These are phyloP conservation scores for Stemphylium lycopersici DNA, from an alignment of 2,329 filamentous ascomycete genomes.

Conservation along the genomic window DNA sequence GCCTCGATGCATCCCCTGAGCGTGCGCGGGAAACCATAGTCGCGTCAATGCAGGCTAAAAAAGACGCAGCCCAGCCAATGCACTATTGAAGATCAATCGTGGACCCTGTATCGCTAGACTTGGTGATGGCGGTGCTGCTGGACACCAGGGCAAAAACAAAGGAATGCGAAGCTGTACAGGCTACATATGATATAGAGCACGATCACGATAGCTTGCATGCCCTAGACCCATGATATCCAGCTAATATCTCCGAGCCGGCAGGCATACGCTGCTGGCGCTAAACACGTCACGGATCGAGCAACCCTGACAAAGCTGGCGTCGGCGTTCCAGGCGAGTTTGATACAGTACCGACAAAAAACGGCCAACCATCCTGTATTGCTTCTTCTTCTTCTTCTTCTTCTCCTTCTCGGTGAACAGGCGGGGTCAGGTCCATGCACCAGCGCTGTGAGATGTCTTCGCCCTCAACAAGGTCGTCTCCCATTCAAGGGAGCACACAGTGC, in stretches of 20 bases:
- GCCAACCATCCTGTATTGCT: not conserved
- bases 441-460: constrained; percentile 7
- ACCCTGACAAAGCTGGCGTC: constrained; percentile 1
- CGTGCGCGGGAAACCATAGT: too few relatives aligned
- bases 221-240: not conserved
- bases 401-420: constrained; percentile 11
- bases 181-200: not conserved
- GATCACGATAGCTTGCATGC: not conserved
- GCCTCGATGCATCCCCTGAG: not conserved
- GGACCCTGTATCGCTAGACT: too few relatives aligned
- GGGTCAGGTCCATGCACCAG: constrained; percentile 12
- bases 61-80: too few relatives aligned
- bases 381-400: too few relatives aligned
- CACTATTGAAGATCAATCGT: too few relatives aligned
- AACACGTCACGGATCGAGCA: constrained; percentile 13
- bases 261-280: constrained; percentile 11
- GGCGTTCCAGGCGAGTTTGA: not conserved
- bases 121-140: too few relatives aligned
- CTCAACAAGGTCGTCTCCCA: not conserved
- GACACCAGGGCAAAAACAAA: not conserved
- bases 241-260: constrained; percentile 3
- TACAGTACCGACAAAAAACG: not conserved
- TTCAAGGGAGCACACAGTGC: not conserved
- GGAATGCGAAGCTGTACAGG: not conserved
- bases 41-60: too few relatives aligned